Base-by-base conservation (phyloP, 441 rosid species). In the Syzygium syzygioides region DNA sequence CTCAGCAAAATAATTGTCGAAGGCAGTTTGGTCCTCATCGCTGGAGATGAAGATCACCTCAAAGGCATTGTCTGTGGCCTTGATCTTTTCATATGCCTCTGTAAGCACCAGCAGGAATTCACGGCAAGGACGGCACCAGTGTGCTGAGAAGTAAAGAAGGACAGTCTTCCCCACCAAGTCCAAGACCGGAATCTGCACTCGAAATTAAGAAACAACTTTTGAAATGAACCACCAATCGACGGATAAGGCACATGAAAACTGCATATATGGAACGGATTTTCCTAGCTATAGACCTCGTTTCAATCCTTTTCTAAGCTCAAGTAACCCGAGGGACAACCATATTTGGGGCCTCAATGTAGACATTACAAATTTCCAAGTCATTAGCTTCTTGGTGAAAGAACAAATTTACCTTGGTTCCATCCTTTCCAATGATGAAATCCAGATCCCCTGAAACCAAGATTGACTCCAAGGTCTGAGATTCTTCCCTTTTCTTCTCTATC, bases 71-170 rank as follows among this genome's bases (percentile, higher is more conserved):
- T 93, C 94, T 68, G 84, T 92, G 85, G 89, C 94, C 94, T 96
- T 96, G 86, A 95, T 95, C 91, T 94, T 88, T 86, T 93, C 88
- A 91, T 95, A 96, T 53, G 93, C 93, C 88, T 95, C 95, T 32
- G 90, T 90, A 48, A 96, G 97, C 90, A 90, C 93, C 52, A 96
- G 98, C 54, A 95, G 91, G 86, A 96, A 96, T 53, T 91, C 95
- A 19, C 94, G 96, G 88, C 98, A 96, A 19, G 96, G 98, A 88
- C 94, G 95, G 86, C 98, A 96, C 98, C 98, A 94, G 59, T 95
- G 96, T 19, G 98, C 98, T 55, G 98, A 96, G 93, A 96, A 96
- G 92, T 95, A 96, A 56, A 96, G 88, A 48, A 96, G 96, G 76
- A 95, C 90, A 88, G 90, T 92, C 92, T 96, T 96, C 88, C 98